Evolutionary conservation across 352 stramenopile species (phyloP).

Genomic region (Hyphochytrium catenoides): DNA sequence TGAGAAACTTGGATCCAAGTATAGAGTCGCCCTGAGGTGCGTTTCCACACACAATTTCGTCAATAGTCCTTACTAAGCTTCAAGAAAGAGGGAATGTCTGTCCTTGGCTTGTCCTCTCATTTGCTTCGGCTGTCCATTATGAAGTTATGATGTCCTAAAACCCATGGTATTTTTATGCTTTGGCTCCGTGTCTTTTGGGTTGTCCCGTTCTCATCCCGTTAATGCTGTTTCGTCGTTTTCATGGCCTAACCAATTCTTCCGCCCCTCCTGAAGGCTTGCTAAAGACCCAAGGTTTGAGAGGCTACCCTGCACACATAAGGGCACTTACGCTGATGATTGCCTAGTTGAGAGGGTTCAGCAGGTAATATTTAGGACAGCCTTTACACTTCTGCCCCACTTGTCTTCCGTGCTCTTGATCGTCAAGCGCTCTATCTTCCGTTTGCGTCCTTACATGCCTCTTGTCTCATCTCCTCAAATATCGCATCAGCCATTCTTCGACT

Average conservation of each 20-base stretch:
- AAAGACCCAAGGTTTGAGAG: conserved; percentile 96
- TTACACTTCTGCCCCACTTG: background rate
- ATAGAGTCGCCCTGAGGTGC: conserved; percentile 57
- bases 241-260: background rate
- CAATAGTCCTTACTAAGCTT: too few species aligned
- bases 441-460: too few species aligned
- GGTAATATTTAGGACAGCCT: conserved; percentile 9
- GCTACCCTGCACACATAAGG: conserved; percentile 92
- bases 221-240: background rate
- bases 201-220: background rate
- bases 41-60: too few species aligned
- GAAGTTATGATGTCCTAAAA: too few species aligned
- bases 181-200: too few species aligned
- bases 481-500: conserved; percentile 2
- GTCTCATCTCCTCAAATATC: conserved; percentile 1
- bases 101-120: too few species aligned
- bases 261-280: conserved; percentile 43
- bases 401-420: conserved; percentile 2
- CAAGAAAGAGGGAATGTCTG: too few species aligned
- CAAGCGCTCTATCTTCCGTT: too few species aligned
- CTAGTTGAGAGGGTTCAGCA: conserved; percentile 69
- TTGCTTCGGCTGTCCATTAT: too few species aligned
- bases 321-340: conserved; percentile 99
- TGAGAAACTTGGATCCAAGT: conserved; percentile 97
- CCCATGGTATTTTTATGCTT: too few species aligned